These are phyloP conservation scores for Juglanconis oblonga DNA, from an alignment of 2,329 filamentous ascomycete species.

Conservation along the genomic window DNA sequence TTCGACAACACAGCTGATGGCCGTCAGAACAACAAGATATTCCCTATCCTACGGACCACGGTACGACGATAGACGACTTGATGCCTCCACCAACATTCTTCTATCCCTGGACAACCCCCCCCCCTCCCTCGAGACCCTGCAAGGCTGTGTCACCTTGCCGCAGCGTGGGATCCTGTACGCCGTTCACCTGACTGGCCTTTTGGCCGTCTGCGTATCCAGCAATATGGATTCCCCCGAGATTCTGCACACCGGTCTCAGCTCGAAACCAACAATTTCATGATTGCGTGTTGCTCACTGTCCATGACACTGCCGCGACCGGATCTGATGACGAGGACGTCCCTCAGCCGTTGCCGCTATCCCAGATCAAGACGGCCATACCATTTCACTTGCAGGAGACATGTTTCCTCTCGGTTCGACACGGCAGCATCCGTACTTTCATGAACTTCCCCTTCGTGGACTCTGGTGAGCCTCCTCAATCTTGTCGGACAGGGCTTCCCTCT, in stretches of 20 bases:
- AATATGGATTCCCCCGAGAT: neutral
- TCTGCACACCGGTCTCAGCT: neutral
- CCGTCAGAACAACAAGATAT: slow-evolving; percentile 4
- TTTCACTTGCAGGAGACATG: neutral
- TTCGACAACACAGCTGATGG: slow-evolving; percentile 5
- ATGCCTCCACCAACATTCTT: neutral
- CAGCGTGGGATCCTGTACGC: neutral
- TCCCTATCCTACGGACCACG: slow-evolving; percentile 13
- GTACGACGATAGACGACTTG: slow-evolving; percentile 11
- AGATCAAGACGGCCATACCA: neutral
- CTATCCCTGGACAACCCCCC: neutral
- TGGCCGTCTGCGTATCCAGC: neutral
- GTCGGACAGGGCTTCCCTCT: neutral
- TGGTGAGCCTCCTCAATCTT: neutral
- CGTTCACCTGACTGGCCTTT: neutral
- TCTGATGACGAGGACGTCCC: neutral
- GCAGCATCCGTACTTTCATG: neutral
- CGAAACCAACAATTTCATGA: neutral
- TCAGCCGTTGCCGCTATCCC: neutral
- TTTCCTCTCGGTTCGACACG: neutral
- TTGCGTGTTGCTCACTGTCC: neutral
- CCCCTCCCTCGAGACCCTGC: neutral
- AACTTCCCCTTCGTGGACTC: neutral
- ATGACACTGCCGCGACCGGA: neutral
- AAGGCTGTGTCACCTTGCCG: slow-evolving; percentile 1